Conservation (phyloP, 306 rosid genomes). For the Amphicarpaea edgeworthii region DNA sequence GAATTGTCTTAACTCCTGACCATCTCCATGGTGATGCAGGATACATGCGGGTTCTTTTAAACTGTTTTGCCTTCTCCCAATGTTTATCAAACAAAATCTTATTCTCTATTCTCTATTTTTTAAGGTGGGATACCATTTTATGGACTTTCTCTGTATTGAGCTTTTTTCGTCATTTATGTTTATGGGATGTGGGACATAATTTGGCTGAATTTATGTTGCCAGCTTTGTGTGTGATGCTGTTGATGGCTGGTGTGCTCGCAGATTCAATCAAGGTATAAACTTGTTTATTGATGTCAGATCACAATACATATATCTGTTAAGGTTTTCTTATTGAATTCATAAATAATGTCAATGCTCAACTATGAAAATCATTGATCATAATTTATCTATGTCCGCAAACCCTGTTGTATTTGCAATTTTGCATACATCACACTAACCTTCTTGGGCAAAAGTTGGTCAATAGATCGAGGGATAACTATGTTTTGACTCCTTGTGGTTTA, state of each 20-base stretch:
- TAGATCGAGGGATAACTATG: neutral
- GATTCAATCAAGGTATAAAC: constrained; percentile 89
- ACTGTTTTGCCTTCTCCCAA: constrained; percentile 72
- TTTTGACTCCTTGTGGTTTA: constrained; percentile 21
- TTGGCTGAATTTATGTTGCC: constrained; percentile 52
- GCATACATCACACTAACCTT: constrained; percentile 22
- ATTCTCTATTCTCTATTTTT: constrained; percentile 79
- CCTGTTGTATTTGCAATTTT: neutral
- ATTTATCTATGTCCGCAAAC: neutral
- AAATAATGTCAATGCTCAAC: constrained; percentile 7
- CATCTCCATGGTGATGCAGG: constrained; percentile 62
- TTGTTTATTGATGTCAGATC: constrained; percentile 1
- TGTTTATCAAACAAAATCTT: constrained; percentile 83
- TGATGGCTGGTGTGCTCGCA: constrained; percentile 99
- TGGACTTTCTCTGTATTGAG: constrained; percentile 32
- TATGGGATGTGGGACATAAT: constrained; percentile 30
- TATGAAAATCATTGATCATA: neutral
- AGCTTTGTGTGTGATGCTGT: constrained; percentile 97
- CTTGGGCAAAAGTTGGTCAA: constrained; percentile 33
- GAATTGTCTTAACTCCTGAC: constrained; percentile 42
- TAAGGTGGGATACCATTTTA: constrained; percentile 67
- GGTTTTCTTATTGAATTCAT: constrained; percentile 15
- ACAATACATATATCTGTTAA: constrained; percentile 4
- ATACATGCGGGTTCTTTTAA: constrained; percentile 80
- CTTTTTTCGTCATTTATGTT: constrained; percentile 23